Evolutionary conservation across 192 early-diverging fungal species (phyloP), one percentile per base, ranked within the genome.

Genomic region (Gaertneriomyces sp.): DNA sequence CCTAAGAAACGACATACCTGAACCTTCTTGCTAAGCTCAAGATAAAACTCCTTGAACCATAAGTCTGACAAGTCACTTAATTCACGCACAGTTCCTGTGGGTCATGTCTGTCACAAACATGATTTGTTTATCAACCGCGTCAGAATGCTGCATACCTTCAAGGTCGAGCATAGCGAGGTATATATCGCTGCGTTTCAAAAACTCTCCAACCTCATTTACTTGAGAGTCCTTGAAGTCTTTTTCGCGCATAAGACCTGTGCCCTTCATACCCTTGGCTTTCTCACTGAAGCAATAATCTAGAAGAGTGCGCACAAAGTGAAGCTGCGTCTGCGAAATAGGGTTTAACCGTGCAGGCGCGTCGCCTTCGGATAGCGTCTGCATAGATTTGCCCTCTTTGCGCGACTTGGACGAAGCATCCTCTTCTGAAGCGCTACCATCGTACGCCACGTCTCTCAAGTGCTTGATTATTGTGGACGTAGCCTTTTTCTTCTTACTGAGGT

Each of bases 1-100:
- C 49, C 16, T 45, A 44, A 60, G 4, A 25, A 9, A 6, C 42
- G 38, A 33, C 61, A 4, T 46, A 75, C 76, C 70, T 84, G 82
- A 11, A 81, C 73, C 61, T 81, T 16, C 42, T 79, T 69, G 64
- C 70, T 70, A 0, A 84, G 53, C 46, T 84, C 82, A 54, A 84
- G 68, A 47, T 79, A 84, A 56, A 84, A 84, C 55, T 84, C 82
- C 55, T 79, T 82, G 59, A 75, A 81, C 82, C 82, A 84, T 20
- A 84, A 60, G 33, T 79, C 70, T 11, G 81, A 70, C 10, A 84
- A 53, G 47, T 84, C 66, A 1, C 53, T 42, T n/a, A 65, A 54
- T 11, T 64, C 16, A 6, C 44, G 40, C 12, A 76, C 64, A 5
- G 77, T 77, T 19, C 61, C 74, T 72, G 39, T 45, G 17, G 12